Base-by-base conservation (phyloP, 768 basidiomycete species). In the Mycena belliarum region DNA sequence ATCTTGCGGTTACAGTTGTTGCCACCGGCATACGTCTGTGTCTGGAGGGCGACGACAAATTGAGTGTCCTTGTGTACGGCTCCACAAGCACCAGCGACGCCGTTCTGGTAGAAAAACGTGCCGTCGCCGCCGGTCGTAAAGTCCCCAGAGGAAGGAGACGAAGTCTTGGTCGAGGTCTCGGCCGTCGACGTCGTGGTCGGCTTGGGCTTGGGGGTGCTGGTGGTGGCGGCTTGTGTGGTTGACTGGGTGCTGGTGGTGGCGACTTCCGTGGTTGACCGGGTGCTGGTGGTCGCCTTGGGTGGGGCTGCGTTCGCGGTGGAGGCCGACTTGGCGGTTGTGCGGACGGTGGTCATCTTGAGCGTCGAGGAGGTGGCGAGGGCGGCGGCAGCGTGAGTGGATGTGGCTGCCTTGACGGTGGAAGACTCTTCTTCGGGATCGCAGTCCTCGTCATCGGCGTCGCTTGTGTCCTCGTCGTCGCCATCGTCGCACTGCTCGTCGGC, bases 31-130 rank as follows among this genome's bases (percentile, higher is more conserved):
- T 76, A 75, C 44, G 70, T 64, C 64, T 81, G 70, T 20, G 82
- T 84, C 70, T 86, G 87, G 33, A 79, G 78, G 40, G 68, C 65
- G 42, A 70, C 67, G 69, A 92, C 85, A 83, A 65, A 25, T 50
- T 48, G 43, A 23, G 35, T 57, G 42, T 56, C 52, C 18, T 11
- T 28, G 46, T 60, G 63, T 16, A 57, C 56, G 0, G 52, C 66
- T 25, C 95, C 95, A 71, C 95, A 97, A 7, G 91, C 89, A 52
- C 95, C 95, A 9, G 89, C 76, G 37, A 77, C 77, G 45, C 88
- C 89, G 45, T 82, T 74, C 77, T 92, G 91, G 73, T 77, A 82
- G 77, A 80, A 93, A 70, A 71, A 88, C 3, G 87, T 88, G 35
- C 82, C 86, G 58, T 75, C 58, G 73, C 84, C 85, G 63, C 77